Conservation (phyloP, 495 filamentous ascomycete species). For the Chaetomium cochliodes region DNA sequence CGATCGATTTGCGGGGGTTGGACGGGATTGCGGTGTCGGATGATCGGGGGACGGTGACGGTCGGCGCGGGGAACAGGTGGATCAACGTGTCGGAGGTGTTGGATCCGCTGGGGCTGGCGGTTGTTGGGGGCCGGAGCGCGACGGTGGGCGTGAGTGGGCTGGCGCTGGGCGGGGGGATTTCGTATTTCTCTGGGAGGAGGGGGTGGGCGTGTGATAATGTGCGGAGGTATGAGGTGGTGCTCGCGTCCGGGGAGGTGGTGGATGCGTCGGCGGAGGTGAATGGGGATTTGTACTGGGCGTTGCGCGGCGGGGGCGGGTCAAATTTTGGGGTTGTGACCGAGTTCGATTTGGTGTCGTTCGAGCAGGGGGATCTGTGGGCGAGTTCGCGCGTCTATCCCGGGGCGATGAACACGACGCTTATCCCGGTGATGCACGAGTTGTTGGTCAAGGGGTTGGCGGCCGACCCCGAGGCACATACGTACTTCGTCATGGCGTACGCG, state of each 20-base stretch:
- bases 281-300: conserved; percentile 55
- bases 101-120: conserved; percentile 44
- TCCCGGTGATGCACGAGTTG: conserved; percentile 29
- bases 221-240: conserved; percentile 49
- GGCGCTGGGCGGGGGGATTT: conserved; percentile 56
- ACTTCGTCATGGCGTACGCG: conserved; percentile 24
- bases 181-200: conserved; percentile 32
- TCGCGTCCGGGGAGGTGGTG: conserved; percentile 49
- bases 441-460: conserved; percentile 25
- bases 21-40: conserved; percentile 39
- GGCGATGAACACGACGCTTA: conserved; percentile 24
- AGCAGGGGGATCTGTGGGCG: conserved; percentile 33
- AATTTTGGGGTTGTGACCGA: conserved; percentile 58
- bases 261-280: conserved; percentile 42
- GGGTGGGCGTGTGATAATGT: conserved; percentile 44
- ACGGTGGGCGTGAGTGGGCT: conserved; percentile 61
- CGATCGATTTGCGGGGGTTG: conserved; percentile 54
- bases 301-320: conserved; percentile 58
- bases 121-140: conserved; percentile 55
- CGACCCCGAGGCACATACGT: conserved; percentile 28
- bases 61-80: conserved; percentile 54
- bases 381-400: conserved; percentile 24
- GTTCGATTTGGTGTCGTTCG: conserved; percentile 34
- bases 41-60: conserved; percentile 37
- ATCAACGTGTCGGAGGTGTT: conserved; percentile 53